These are phyloP conservation scores for Limnanthes douglasii DNA, from an alignment of 345 rosid genomes.

Conservation along the genomic window DNA sequence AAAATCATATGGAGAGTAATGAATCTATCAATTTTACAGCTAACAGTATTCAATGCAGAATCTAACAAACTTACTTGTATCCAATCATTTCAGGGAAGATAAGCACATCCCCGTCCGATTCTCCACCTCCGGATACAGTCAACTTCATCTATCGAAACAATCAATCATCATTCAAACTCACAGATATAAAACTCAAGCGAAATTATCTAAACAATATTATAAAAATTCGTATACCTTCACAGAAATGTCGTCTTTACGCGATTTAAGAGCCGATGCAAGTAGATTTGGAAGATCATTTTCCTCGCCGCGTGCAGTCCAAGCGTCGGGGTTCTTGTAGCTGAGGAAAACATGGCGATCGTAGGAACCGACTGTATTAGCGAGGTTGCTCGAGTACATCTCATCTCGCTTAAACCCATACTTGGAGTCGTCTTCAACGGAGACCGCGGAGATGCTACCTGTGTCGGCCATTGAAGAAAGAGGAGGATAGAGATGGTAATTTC, in stretches of 20 bases:
- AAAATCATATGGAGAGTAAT: not conserved
- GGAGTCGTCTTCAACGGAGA: conserved; percentile 34
- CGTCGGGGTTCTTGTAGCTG: conserved; percentile 37
- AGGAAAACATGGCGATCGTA: conserved; percentile 81
- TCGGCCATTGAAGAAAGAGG: conserved; percentile 28
- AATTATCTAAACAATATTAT: not conserved
- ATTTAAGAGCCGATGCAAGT: conserved; percentile 40
- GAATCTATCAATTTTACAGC: not conserved
- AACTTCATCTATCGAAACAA: conserved; percentile 30
- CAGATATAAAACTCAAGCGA: not conserved
- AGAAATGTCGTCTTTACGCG: conserved; percentile 45
- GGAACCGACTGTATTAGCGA: conserved; percentile 46
- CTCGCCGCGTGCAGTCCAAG: conserved; percentile 64
- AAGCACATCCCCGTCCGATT: conserved; percentile 64
- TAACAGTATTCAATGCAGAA: not conserved
- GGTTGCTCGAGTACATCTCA: conserved; percentile 63
- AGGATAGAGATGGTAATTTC: too few relatives aligned
- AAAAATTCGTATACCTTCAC: conserved; percentile 26
- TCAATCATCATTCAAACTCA: not conserved
- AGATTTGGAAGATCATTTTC: conserved; percentile 53
- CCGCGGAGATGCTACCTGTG: conserved; percentile 16
- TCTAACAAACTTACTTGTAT: conserved; percentile 46
- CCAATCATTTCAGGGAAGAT: conserved; percentile 80
- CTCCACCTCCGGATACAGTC: conserved; percentile 56
- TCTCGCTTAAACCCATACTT: conserved; percentile 62